Evolutionary conservation across 2,329 filamentous ascomycete genomes (phyloP).

Genomic region (Trichophyton simii): DNA sequence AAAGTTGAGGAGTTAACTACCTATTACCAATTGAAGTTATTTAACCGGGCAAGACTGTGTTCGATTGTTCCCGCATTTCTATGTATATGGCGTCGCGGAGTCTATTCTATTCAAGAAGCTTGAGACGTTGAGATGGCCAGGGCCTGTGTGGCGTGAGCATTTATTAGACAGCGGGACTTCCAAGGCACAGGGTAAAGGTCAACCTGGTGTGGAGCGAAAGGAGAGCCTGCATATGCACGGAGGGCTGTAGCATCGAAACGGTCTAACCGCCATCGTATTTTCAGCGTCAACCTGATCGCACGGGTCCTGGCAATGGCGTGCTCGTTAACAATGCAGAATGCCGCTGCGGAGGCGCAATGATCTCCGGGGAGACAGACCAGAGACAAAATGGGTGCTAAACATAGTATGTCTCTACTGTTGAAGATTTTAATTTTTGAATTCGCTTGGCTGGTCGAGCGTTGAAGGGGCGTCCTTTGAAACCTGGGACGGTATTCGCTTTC

Average conservation of each 20-base stretch:
- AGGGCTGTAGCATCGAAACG: background rate
- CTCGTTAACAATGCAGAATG: background rate
- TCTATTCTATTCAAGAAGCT: background rate
- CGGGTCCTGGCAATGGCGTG: background rate
- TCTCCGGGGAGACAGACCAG: background rate
- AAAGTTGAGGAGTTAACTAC: background rate
- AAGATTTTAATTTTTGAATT: conserved; percentile 1
- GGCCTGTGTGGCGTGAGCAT: background rate
- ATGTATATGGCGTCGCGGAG: background rate
- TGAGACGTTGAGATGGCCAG: background rate
- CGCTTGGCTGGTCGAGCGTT: background rate
- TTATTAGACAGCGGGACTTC: background rate
- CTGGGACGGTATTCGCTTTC: conserved; percentile 18
- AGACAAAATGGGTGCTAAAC: background rate
- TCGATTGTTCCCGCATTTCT: background rate
- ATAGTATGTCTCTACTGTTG: background rate
- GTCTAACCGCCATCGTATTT: background rate
- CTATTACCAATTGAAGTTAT: background rate
- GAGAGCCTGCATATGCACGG: background rate
- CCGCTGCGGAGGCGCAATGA: background rate
- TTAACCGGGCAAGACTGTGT: background rate
- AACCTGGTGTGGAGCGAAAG: background rate
- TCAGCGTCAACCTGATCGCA: background rate
- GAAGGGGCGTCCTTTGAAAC: background rate
- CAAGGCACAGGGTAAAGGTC: background rate